Base-by-base conservation (phyloP, 2,329 filamentous ascomycete species). In the Endocalyx cinctus region DNA sequence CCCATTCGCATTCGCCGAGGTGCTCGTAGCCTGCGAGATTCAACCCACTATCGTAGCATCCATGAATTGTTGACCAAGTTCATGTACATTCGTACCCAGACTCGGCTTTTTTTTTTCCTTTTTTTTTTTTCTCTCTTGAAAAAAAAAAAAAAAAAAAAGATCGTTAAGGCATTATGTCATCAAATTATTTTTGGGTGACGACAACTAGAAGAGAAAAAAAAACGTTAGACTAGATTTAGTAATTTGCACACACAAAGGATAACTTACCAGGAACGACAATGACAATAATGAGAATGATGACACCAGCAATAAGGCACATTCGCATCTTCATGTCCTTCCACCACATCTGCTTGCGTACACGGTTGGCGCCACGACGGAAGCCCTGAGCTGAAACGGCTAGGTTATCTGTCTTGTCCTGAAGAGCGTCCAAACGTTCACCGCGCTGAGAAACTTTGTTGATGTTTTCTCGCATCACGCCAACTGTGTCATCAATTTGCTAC, bases 251-350 rank as follows among this genome's bases (percentile, higher is more conserved):
- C 12, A 20, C 14, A 15, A 14, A 30, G 6, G 6, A n/a, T 31
- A 23, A 65, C 80, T 58, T 79, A 95, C 90, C 87, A 47, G 92
- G 92, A 51, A 97, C 81, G 57, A 98, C 92, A 61, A 98, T 97
- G 63, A 98, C 78, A 51, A 94, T 70, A 49, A 98, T 77, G 52
- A 98, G 74, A 50, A 97, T 77, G 62, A 97, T 84, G 64, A 98
- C 84, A 55, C 89, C 92, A 39, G 82, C 74, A 58, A 94, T 84
- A 52, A 98, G 72, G 69, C 90, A 97, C 74, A 96, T 92, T 64
- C 92, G 82, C 92, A 98, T 98, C 80, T 97, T 97, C 87, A 96
- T 94, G 59, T 97, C 90, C 77, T 97, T 97, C 90, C 89, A 97
- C 90, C 90, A 97, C 90, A 97, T 97, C 66, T 94, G 82, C 74